A percentile compares a stretch with the other conserved stretches of the same genome.
These are phyloP conservation scores for Blastobotrys attinorum DNA, from an alignment of 805 yeast species.

Conservation along the genomic window DNA sequence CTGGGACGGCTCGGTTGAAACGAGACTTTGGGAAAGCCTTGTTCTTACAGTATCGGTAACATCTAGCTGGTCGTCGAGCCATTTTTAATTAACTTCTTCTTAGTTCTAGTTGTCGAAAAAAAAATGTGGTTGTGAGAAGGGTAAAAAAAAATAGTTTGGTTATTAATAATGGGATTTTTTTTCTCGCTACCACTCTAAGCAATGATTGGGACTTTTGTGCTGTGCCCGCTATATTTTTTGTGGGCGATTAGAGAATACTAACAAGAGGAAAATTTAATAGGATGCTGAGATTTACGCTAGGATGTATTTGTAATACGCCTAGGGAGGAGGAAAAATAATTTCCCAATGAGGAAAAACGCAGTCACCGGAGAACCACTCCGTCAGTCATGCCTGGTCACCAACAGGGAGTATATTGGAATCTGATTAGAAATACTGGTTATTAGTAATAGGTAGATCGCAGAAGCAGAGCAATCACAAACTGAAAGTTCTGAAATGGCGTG, in stretches of 20 bases:
- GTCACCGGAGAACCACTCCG: too few species aligned
- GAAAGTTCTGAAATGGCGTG: too few species aligned
- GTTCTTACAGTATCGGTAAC: conserved; percentile 99
- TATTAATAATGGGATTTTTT: too few species aligned
- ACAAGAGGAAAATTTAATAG: too few species aligned
- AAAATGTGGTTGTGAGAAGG: too few species aligned
- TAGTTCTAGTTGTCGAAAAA: conserved; percentile 1
- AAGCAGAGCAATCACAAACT: too few species aligned
- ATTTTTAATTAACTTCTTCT: conserved; percentile 44
- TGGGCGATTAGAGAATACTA: too few species aligned
- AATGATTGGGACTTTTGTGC: not conserved
- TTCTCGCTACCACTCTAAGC: too few species aligned
- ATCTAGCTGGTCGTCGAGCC: conserved; percentile 99
- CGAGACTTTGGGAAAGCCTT: conserved; percentile 99
- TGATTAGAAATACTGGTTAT: too few species aligned
- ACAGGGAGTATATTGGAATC: too few species aligned
- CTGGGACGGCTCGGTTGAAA: conserved; percentile 99
- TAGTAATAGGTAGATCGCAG: too few species aligned
- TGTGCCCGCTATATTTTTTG: not conserved
- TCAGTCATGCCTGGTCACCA: not conserved
- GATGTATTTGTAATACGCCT: not conserved
- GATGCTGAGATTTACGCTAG: not conserved
- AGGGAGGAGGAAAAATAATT: not conserved
- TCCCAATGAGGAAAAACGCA: not conserved
- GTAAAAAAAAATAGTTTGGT: not conserved